Evolutionary conservation across 257 asterid genomes (phyloP), one percentile per base, ranked within the genome.

Genomic region (Prunella vulgaris): DNA sequence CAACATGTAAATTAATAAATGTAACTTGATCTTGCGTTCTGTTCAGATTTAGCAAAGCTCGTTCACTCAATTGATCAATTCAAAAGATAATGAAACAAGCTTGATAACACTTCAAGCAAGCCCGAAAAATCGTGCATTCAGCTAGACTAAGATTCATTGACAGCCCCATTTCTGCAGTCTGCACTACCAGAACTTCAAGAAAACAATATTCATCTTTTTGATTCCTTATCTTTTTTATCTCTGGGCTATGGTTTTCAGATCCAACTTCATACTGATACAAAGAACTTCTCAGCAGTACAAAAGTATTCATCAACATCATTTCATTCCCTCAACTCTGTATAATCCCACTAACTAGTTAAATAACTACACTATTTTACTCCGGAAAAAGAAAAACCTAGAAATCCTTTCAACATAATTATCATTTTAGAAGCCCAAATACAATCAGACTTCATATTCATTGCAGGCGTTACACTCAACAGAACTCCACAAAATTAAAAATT

Each of bases 291-390:
- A 64, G 40, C 49, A 38, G 71, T 27, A 15, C 6, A 68, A 64
- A 35, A 64, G 25, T 21, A 73, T 7, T 60, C 68, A 76, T 61
- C 71, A 44, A 17, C 48, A 61, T 56, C 49, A 30, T 5, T 48
- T 49, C 57, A 53, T 48, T 64, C 15, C 17, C 64, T 33, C 69
- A 54, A 62, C 40, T 56, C 51, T 46, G 49, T 13, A 28, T 17
- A 66, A 22, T 33, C 70, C 70, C 51, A 51, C 66, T 48, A 25
- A 18, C 5, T 9, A 17, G 32, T 56, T 35, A 7, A 30, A 42
- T 7, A 28, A 37, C 14, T 20, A 28, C 46, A 30, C 17, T 10
- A 44, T 10, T 44, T 14, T 17, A 70, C 25, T 56, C 32, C 27
- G 17, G 7, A 13, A 54, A 42, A 22, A 77, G n/a, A 24, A 28